Conservation (phyloP, 495 filamentous ascomycete species). For the Penicillium paradoxum region DNA sequence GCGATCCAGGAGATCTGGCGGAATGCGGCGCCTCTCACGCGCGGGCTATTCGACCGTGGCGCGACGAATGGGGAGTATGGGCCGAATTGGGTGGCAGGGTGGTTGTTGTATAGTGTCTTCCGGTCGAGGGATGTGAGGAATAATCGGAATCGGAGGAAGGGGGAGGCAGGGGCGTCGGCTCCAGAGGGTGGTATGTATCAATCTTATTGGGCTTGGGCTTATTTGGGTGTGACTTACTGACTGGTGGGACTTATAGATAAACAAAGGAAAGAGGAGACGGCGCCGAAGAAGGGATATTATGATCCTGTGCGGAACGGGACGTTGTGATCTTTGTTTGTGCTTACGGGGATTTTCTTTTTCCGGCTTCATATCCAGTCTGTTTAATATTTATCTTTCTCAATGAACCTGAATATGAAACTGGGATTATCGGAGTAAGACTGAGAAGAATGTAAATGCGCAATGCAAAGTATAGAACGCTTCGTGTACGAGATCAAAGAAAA, state of each 20-base stretch:
- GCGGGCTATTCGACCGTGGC: slow-evolving; percentile 36
- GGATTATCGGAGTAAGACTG: not conserved
- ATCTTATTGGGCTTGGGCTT: too few species aligned
- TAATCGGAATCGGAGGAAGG: slow-evolving; percentile 43
- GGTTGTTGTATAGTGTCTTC: slow-evolving; percentile 57
- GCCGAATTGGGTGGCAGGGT: slow-evolving; percentile 54
- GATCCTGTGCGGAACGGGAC: slow-evolving; percentile 44
- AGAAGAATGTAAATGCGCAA: not conserved
- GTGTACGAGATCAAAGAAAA: not conserved
- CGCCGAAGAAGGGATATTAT: slow-evolving; percentile 38
- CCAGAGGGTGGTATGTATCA: slow-evolving; percentile 28
- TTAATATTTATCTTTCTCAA: slow-evolving; percentile 6
- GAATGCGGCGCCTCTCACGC: slow-evolving; percentile 33
- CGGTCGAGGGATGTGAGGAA: slow-evolving; percentile 54
- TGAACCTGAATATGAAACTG: not conserved
- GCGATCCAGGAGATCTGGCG: slow-evolving; percentile 38
- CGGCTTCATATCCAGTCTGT: not conserved
- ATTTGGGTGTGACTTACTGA: too few species aligned
- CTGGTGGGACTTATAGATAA: slow-evolving; percentile 16
- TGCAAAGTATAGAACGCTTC: not conserved
- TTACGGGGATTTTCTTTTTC: not conserved
- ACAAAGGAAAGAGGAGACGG: slow-evolving; percentile 18
- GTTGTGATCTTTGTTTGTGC: slow-evolving; percentile 11
- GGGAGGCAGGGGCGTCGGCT: slow-evolving; percentile 18
- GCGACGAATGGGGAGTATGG: slow-evolving; percentile 38